Base-by-base conservation (phyloP, 2,329 filamentous ascomycete genomes). In the Calonectria montana region DNA sequence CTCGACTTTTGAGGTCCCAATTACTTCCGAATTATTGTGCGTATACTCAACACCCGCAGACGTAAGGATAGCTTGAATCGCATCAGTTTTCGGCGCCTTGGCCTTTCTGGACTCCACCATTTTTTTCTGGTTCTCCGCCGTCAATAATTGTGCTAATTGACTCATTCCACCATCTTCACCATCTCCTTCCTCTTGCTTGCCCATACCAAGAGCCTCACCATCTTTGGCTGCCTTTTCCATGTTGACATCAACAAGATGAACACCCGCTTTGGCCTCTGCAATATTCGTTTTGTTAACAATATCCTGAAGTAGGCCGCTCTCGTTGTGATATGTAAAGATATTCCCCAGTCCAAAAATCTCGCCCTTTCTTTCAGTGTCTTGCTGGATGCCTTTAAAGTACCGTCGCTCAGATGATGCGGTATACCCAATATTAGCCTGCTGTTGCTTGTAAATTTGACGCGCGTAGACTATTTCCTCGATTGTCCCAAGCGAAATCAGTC, bases 261-360 rank as follows among this genome's bases (percentile, higher is more conserved):
- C 93, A 0, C 95, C 96, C 0, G 94, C 95, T 80, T 93, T 94
- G 48, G 94, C 94, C 84, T 99, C 97, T 4, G 97, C 97, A 64
- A 99, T 92, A 79, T 99, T 99, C 31, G 97, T 98, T 83, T 98
- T 98, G 86, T 98, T 98, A 78, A 99, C 95, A 76, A 99, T 98
- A 68, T 98, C 95, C n/a, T 94, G 91, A 6, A 98, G 88, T 16
- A 98, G 88, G 15, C 97, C 90, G 71, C 94, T 94, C 75, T 96
- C 91, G 59, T 91, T 90, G 74, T 95, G 92, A 74, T 94, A 98
- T 0, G 91, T 91, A 77, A 99, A 95, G 15, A 99, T 88, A 76
- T 99, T 99, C 25, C 89, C 84, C 2, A 98, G 88, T 0, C 97
- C 97, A 77, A 99, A 99, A 25, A 99, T 94, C 82, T 99, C 97